Evolutionary conservation across 176 grass and related monocot species (phyloP).

Genomic region (Pharus latifolius): DNA sequence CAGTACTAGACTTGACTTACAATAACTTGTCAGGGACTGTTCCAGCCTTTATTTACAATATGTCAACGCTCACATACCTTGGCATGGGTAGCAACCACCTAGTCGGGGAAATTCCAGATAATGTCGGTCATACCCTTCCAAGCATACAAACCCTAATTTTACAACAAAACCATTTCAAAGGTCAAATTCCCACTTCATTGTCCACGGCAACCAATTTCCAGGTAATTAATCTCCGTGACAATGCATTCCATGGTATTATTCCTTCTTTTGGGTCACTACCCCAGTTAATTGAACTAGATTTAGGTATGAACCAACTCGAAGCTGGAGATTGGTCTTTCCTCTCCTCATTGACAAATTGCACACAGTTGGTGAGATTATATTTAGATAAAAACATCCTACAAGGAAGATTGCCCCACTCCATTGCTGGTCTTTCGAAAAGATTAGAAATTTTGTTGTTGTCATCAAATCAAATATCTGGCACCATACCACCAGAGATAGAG

Average conservation of each 20-base stretch:
- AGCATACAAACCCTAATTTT: slow-evolving; percentile 3
- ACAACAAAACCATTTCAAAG: not conserved
- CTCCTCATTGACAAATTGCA: slow-evolving; percentile 10
- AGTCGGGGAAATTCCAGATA: slow-evolving; percentile 3
- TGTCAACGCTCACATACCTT: slow-evolving; percentile 8
- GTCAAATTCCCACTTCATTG: slow-evolving; percentile 8
- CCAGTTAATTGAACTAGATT: not conserved
- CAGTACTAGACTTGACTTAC: not conserved
- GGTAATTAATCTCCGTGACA: not conserved
- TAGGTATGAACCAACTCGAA: slow-evolving; percentile 20
- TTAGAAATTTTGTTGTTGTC: not conserved
- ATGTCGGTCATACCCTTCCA: not conserved
- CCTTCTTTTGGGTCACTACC: not conserved
- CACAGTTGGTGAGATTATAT: not conserved
- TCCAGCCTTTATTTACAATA: slow-evolving; percentile 26
- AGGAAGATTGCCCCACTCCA: slow-evolving; percentile 11
- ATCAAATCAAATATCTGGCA: slow-evolving; percentile 8
- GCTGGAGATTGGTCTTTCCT: slow-evolving; percentile 38
- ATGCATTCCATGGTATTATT: slow-evolving; percentile 11
- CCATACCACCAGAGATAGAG: slow-evolving; percentile 1
- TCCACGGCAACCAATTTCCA: not conserved
- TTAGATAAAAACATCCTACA: not conserved
- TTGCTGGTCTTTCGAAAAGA: not conserved
- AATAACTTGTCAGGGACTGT: slow-evolving; percentile 10
- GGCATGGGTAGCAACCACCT: not conserved